phyloP scores from a whole-genome alignment of 208 protist genomes.

The Herpetomonas samuelpessoai region DNA sequence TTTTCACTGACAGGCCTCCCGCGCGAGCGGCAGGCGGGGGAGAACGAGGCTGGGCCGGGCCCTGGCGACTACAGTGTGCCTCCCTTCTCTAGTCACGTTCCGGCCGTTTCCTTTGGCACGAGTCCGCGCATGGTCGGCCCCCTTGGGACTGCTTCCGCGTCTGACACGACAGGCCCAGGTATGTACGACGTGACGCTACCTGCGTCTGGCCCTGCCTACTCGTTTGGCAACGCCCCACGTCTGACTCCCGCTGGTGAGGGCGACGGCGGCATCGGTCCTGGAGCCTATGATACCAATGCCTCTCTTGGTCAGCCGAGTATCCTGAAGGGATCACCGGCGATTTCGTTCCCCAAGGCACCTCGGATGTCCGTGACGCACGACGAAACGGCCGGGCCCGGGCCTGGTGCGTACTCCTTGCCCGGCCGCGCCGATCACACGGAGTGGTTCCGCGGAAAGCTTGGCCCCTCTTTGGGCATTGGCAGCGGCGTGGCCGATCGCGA shows the following conservation, averaged over 20 bases:
- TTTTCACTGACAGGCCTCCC: background rate
- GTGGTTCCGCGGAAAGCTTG: background rate
- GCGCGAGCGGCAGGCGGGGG: background rate
- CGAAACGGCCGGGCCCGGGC: constrained; percentile 22
- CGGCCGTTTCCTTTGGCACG: constrained; percentile 24
- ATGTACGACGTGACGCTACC: background rate
- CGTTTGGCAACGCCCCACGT: background rate
- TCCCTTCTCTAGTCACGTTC: background rate
- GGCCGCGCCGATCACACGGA: background rate
- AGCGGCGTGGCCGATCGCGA: constrained; percentile 4
- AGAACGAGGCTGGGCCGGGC: constrained; percentile 17
- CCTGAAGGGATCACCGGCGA: background rate
- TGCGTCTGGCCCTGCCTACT: background rate
- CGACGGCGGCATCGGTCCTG: constrained; percentile 22
- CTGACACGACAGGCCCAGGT: background rate
- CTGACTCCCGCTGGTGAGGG: background rate
- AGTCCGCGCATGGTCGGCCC: constrained; percentile 5
- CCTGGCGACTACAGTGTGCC: constrained; percentile 10
- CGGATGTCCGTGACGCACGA: constrained; percentile 1
- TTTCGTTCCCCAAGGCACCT: constrained; percentile 1
- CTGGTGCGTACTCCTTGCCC: constrained; percentile 21
- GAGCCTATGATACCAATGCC: constrained; percentile 28
- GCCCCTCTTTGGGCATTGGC: background rate
- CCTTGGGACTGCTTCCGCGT: no score
- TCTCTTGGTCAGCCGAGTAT: background rate